Conservation (phyloP, 306 rosid species). For the Geum urbanum region DNA sequence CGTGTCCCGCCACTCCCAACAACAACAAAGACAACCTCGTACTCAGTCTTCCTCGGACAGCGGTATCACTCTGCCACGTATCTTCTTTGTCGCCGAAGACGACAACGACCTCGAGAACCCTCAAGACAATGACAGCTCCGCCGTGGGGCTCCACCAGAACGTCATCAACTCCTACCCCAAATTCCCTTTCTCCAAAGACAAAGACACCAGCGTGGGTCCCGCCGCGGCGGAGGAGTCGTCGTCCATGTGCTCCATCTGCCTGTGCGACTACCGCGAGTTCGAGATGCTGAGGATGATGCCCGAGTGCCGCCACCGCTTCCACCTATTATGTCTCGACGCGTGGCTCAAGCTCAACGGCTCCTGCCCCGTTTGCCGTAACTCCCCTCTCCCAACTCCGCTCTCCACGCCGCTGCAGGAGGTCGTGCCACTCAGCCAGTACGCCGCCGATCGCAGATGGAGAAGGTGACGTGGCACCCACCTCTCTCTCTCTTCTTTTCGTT, state of each 20-base stretch:
- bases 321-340: constrained; percentile 70
- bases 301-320: constrained; percentile 79
- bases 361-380: constrained; percentile 92
- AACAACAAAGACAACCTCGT: too few species aligned
- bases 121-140: constrained; percentile 27
- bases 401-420: constrained; percentile 89
- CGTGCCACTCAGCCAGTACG: constrained; percentile 69
- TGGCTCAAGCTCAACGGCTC: constrained; percentile 94
- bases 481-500: background rate
- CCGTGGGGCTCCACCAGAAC: constrained; percentile 49
- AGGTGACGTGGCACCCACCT: constrained; percentile 28
- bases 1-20: constrained; percentile 23
- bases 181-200: constrained; percentile 39
- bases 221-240: constrained; percentile 7
- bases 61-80: constrained; percentile 63
- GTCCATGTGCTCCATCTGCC: constrained; percentile 66
- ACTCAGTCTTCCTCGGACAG: constrained; percentile 15
- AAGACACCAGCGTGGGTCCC: too few species aligned
- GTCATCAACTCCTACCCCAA: constrained; percentile 83
- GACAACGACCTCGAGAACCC: constrained; percentile 34
- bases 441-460: constrained; percentile 62
- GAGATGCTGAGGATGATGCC: constrained; percentile 99
- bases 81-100: constrained; percentile 75
- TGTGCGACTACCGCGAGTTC: constrained; percentile 71
- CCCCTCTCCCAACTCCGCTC: constrained; percentile 81